phyloP scores from a whole-genome alignment of 73 alveolate genomes.

The Paramecium octaurelia region DNA sequence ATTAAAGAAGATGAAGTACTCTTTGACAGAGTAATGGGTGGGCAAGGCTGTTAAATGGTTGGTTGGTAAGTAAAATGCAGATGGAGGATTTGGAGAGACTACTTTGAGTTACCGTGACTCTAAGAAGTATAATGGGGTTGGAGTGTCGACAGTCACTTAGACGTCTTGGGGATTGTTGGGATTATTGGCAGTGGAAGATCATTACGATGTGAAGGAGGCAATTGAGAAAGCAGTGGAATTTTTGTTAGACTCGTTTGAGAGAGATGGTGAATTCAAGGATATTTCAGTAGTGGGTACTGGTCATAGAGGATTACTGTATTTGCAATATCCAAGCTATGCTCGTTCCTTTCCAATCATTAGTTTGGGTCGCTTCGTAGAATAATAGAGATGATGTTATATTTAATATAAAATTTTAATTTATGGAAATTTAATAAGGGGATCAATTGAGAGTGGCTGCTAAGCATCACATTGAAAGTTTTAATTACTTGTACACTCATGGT shows the following conservation, averaged over 20 bases:
- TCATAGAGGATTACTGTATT: constrained; percentile 57
- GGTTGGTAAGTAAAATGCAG: constrained; percentile 26
- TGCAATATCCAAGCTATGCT: constrained; percentile 57
- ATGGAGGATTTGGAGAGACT: constrained; percentile 62
- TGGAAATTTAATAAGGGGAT: constrained; percentile 21
- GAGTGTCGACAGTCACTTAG: constrained; percentile 53
- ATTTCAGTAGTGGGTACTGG: constrained; percentile 59
- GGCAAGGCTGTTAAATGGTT: constrained; percentile 26
- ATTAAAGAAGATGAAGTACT: neutral
- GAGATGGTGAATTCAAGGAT: constrained; percentile 51
- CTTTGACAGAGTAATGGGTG: constrained; percentile 36
- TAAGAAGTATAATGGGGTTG: constrained; percentile 55
- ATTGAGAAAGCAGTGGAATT: constrained; percentile 23
- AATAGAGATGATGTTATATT: neutral
- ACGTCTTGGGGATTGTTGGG: constrained; percentile 59
- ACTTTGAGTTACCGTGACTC: constrained; percentile 49
- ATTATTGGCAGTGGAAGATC: constrained; percentile 37
- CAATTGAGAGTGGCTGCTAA: constrained; percentile 53
- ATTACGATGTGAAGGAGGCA: constrained; percentile 20
- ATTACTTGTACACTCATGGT: constrained; percentile 88
- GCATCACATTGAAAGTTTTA: constrained; percentile 93
- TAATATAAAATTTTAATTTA: neutral
- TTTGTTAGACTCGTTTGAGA: neutral
- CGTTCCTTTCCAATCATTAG: constrained; percentile 30
- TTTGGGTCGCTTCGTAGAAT: neutral